Evolutionary conservation across 352 stramenopile genomes (phyloP).

Genomic region (Globisporangium spinosum): DNA sequence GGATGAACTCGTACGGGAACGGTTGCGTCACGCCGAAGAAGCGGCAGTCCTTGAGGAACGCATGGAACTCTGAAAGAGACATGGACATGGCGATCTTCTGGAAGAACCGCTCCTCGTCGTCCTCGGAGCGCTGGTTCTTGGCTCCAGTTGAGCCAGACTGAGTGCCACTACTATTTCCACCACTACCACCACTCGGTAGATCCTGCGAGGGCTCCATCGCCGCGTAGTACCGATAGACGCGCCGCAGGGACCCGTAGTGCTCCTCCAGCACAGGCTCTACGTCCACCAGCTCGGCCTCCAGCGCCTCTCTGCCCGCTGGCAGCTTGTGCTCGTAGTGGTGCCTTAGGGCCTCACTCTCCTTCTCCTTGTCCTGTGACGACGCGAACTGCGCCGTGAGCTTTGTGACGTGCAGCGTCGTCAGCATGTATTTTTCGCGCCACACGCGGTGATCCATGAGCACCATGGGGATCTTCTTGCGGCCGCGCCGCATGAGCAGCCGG

Average conservation of each 20-base stretch:
- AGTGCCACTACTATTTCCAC: neutral
- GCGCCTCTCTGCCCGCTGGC: slow-evolving; percentile 13
- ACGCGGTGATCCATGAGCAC: slow-evolving; percentile 47
- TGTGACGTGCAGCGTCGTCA: slow-evolving; percentile 42
- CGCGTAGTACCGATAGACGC: slow-evolving; percentile 56
- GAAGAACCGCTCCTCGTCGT: slow-evolving; percentile 57
- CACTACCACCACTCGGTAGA: neutral
- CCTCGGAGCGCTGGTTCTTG: slow-evolving; percentile 10
- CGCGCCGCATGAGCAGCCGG: slow-evolving; percentile 37
- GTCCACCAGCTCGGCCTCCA: slow-evolving; percentile 29
- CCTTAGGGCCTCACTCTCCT: neutral
- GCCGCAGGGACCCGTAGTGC: slow-evolving; percentile 37
- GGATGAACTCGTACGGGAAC: slow-evolving; percentile 61
- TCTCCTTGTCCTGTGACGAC: neutral
- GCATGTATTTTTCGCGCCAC: slow-evolving; percentile 59
- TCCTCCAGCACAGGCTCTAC: slow-evolving; percentile 43
- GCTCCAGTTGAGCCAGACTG: neutral
- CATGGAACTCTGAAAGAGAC: slow-evolving; percentile 60
- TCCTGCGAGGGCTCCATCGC: slow-evolving; percentile 33
- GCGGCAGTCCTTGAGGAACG: slow-evolving; percentile 64
- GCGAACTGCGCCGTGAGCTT: slow-evolving; percentile 32
- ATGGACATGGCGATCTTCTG: slow-evolving; percentile 62
- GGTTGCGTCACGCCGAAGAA: slow-evolving; percentile 45
- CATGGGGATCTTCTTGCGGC: slow-evolving; percentile 33
- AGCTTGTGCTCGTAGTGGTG: slow-evolving; percentile 14